Base-by-base conservation (phyloP, 2,329 filamentous ascomycete species). In the Amphichorda felina region DNA sequence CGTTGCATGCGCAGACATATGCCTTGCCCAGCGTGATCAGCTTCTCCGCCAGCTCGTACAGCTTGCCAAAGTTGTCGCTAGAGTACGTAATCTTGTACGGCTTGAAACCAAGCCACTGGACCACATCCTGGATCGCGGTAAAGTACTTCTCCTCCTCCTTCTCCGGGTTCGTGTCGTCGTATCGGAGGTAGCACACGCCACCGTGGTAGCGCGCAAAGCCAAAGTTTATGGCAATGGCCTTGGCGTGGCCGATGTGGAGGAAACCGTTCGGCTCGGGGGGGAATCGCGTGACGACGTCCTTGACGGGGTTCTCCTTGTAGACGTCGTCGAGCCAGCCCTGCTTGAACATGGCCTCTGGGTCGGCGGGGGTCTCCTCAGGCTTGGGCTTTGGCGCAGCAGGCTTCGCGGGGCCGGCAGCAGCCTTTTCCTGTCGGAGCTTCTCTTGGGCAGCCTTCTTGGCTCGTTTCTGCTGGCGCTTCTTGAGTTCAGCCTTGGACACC, bases 211-310 rank as follows among this genome's bases (percentile, higher is more conserved):
- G 77, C 10, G 91, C 89, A 55, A 95, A 96, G 5, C 89, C 89
- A 60, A 96, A 96, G 61, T 96, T 95, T 57, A 96, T 77, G 1
- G 86, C 82, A 56, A 96, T 95, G 15, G 91, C 89, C 64, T 96
- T 96, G 44, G 82, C 83, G 54, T 96, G 89, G 36, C 89, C 89
- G 44, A 95, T 94, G 63, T 95, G 89, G 30, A 95, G 75, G 55
- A 94, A 94, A 41, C 87, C 87, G 45, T 66, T 70, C 40, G 30
- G 11, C n/a, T 4, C 15, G 16, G 27, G 22, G 19, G 65, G 68
- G 86, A 94, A 43, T 45, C 82, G 75, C 4, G 82, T 87, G 33
- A 79, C 58, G 15, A 80, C 75, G 13, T 64, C 60, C 44, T 70
- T 72, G 31, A 66, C 63, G 2, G 78, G 77, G 32, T 75, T 68